Conservation (phyloP, 1,284 basidiomycete species). For the Papiliotrema laurentii region DNA sequence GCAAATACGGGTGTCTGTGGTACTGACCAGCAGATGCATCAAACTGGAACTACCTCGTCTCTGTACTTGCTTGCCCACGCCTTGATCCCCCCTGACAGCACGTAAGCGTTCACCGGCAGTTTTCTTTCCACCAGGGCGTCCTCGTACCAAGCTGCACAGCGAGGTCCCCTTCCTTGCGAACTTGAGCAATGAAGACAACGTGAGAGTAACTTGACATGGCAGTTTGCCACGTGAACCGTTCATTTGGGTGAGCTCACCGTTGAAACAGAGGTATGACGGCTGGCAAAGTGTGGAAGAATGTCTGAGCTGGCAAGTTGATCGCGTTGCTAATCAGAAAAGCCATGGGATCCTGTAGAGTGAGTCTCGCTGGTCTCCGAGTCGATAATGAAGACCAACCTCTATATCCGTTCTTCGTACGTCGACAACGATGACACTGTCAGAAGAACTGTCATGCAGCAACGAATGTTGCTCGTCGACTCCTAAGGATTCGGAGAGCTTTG, state of each 20-base stretch:
- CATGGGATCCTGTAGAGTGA: constrained; percentile 11
- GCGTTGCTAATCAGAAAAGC: constrained; percentile 25
- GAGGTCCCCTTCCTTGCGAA: constrained; percentile 33
- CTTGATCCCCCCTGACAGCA: constrained; percentile 39
- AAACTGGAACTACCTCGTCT: neutral
- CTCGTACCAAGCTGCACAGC: constrained; percentile 40
- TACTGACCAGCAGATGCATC: too few relatives aligned
- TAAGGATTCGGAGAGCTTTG: constrained; percentile 26
- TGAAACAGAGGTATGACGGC: constrained; percentile 12
- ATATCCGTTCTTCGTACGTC: constrained; percentile 31
- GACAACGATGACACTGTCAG: constrained; percentile 23
- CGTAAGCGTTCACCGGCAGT: constrained; percentile 13
- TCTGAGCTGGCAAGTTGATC: constrained; percentile 37
- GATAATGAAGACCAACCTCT: constrained; percentile 13
- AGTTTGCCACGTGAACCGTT: neutral
- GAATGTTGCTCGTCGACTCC: constrained; percentile 16
- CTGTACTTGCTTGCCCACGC: constrained; percentile 13
- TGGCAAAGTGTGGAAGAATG: constrained; percentile 29
- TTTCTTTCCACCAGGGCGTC: constrained; percentile 26
- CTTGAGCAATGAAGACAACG: constrained; percentile 42
- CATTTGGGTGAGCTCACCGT: constrained; percentile 8
- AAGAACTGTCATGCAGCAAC: neutral
- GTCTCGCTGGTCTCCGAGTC: neutral
- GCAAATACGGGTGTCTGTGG: too few relatives aligned
- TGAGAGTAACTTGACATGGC: neutral